phyloP scores from a whole-genome alignment of 83 land plant genomes.

The Thuja plicata region DNA sequence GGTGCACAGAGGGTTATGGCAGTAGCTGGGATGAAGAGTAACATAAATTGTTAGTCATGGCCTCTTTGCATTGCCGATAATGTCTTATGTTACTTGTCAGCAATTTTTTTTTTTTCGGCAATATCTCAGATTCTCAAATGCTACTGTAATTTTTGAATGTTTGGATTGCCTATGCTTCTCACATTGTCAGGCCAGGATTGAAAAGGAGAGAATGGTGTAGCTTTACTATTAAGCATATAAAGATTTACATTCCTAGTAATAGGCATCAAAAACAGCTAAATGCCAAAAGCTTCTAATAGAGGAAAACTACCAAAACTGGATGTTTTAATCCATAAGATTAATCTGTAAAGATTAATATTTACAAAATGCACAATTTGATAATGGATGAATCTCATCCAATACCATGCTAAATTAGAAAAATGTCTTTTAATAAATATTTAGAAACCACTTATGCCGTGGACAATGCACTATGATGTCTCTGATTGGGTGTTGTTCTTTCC shows the following conservation, averaged over 20 bases:
- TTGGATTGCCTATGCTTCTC: too few relatives aligned
- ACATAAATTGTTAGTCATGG: neutral
- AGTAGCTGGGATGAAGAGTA: neutral
- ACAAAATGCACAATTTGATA: neutral
- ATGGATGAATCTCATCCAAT: neutral
- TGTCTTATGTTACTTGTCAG: neutral
- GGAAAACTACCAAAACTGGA: too few relatives aligned
- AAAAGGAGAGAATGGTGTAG: too few relatives aligned
- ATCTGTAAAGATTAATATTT: too few relatives aligned
- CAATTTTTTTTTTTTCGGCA: neutral
- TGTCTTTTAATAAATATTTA: neutral
- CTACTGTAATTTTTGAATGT: too few relatives aligned
- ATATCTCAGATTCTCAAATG: too few relatives aligned
- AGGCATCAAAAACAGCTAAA: too few relatives aligned
- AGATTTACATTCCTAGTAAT: too few relatives aligned
- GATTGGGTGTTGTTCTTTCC: neutral
- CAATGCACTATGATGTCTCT: neutral
- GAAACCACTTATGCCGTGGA: neutral
- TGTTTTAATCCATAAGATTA: too few relatives aligned
- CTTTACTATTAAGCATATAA: too few relatives aligned
- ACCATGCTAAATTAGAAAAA: neutral
- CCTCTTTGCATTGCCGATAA: neutral
- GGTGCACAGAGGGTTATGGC: neutral
- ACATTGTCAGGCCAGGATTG: too few relatives aligned
- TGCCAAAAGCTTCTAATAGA: too few relatives aligned